Percentiles rank a stretch among this genome's conserved stretches.
phyloP scores from a whole-genome alignment of 768 basidiomycete genomes.

The Russula foetens region DNA sequence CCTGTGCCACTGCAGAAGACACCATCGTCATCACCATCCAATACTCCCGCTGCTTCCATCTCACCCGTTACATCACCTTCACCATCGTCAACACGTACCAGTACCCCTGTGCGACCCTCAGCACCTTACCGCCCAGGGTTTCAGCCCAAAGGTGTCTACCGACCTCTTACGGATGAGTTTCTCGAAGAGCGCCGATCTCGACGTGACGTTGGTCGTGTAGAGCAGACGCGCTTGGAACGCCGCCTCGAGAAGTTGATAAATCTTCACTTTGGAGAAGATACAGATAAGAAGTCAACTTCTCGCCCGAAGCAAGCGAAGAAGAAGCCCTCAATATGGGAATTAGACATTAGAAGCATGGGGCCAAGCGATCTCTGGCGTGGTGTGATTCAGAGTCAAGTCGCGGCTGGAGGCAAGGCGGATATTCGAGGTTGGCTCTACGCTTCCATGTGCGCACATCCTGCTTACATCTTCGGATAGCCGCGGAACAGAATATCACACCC shows the following conservation, averaged over 20 bases:
- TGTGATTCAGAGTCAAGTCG: slow-evolving; percentile 38
- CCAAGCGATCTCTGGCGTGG: slow-evolving; percentile 66
- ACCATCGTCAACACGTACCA: slow-evolving; percentile 14
- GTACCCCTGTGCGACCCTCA: slow-evolving; percentile 19
- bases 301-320: slow-evolving; percentile 30
- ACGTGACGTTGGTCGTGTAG: slow-evolving; percentile 49
- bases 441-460: neutral
- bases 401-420: slow-evolving; percentile 45
- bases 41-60: slow-evolving; percentile 14
- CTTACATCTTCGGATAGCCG: slow-evolving; percentile 34
- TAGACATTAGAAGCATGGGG: slow-evolving; percentile 55
- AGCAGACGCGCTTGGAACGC: slow-evolving; percentile 77
- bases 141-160: slow-evolving; percentile 82
- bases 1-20: slow-evolving; percentile 2
- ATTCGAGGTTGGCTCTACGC: slow-evolving; percentile 48
- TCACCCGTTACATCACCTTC: slow-evolving; percentile 21
- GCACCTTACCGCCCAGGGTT: slow-evolving; percentile 87
- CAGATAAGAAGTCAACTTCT: slow-evolving; percentile 10
- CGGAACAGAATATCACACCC: slow-evolving; percentile 88
- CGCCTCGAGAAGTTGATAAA: slow-evolving; percentile 81
- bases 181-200: slow-evolving; percentile 34
- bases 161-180: slow-evolving; percentile 79
- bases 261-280: slow-evolving; percentile 50
- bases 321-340: slow-evolving; percentile 66
- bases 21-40: slow-evolving; percentile 20